phyloP scores from a whole-genome alignment of 768 basidiomycete genomes.

The Suillus luteus region DNA sequence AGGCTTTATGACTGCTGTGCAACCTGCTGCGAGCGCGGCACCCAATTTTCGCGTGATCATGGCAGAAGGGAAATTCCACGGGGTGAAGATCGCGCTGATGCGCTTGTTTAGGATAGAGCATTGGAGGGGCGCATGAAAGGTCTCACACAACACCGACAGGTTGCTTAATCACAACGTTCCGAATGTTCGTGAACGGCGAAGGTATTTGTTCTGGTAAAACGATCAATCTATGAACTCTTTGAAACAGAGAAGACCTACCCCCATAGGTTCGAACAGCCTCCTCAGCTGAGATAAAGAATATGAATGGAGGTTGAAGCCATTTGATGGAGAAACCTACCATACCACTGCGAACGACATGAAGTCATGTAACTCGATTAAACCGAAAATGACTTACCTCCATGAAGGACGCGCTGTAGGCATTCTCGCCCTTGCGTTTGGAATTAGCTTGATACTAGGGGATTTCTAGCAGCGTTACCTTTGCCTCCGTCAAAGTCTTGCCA shows the following conservation, averaged over 20 bases:
- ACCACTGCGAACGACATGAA: conserved; percentile 60
- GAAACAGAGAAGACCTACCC: conserved; percentile 44
- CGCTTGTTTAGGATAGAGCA: conserved; percentile 4
- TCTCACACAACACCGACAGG: conserved; percentile 68
- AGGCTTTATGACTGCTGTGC: conserved; percentile 93
- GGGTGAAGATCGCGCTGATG: conserved; percentile 72
- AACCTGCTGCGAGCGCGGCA: conserved; percentile 92
- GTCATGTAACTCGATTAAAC: conserved; percentile 5
- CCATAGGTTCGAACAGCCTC: conserved; percentile 94
- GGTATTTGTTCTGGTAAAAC: conserved; percentile 73
- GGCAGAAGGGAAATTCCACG: conserved; percentile 94
- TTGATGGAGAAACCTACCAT: conserved; percentile 48
- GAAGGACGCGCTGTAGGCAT: conserved; percentile 82
- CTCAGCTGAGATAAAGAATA: conserved; percentile 56
- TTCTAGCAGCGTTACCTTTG: conserved; percentile 51
- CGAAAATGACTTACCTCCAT: conserved; percentile 57
- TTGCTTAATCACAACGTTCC: conserved; percentile 93
- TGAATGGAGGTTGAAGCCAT: not conserved
- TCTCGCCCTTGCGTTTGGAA: conserved; percentile 61
- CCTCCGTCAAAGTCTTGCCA: conserved; percentile 87
- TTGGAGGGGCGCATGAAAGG: conserved; percentile 6
- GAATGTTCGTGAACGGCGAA: conserved; percentile 61
- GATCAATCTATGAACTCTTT: not conserved
- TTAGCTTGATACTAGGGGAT: not conserved
- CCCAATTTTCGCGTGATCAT: conserved; percentile 93